Base-by-base conservation (phyloP, 495 filamentous ascomycete species). In the Arthonia radiata region DNA sequence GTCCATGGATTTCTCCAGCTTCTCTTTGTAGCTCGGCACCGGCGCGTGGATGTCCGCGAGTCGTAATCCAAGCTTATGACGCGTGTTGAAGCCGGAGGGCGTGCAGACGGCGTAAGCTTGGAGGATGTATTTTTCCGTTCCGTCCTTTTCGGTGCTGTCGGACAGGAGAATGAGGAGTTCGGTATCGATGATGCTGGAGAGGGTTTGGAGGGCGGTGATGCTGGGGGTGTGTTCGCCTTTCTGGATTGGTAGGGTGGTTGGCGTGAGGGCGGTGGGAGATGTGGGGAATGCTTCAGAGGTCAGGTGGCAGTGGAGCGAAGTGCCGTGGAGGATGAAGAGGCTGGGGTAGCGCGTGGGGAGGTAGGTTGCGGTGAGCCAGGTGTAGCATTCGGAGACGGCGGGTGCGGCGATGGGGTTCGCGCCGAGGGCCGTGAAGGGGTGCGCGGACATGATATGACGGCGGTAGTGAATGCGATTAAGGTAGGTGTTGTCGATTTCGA, bases 1-100 rank as follows among this genome's bases (percentile, higher is more conserved):
- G 41, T 92, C 77, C 73, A 92, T 82, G 10, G 69, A 76, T 26
- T 77, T 71, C 24, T 72, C 62, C 72, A 92, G 83, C 50, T 82
- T 86, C 48, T 80, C 73, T 32, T 78, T 78, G 42, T 86, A 89
- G 37, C 91, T 77, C 0, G 81, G 80, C 15, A 92, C 71, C 1
- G 67, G 61, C 2, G 41, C 44, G 44, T 92, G 81, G 34, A 92
- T 83, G 31, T 75, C 59, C 26, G 70, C 53, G 17, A 92, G 50
- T 26, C 58, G 59, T 34, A 68, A 43, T 9, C 77, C 78, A 24
- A 86, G 61, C 50, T 90, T 90, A 19, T 54, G 29, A 8, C 52
- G 41, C 1, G 69, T 62, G 21, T 69, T 53, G 39, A 83, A 80
- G 2, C 78, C 77, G 8, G 62, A 53, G 0, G 80, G 75, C 34